Evolutionary conservation across 768 basidiomycete genomes (phyloP).

Genomic region (Russula olivacea): DNA sequence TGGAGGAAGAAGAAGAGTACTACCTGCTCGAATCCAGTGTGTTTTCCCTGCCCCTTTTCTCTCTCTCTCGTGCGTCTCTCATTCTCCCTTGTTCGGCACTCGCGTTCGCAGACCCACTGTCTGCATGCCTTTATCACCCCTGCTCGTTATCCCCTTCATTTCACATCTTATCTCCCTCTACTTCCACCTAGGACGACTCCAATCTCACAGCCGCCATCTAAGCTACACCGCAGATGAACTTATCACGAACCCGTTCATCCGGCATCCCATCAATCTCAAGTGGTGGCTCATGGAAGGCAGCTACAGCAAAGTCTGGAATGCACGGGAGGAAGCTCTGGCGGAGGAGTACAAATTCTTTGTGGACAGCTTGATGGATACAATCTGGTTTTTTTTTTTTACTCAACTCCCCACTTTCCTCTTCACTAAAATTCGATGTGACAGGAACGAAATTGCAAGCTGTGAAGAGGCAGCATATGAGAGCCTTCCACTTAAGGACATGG

Average conservation of each 20-base stretch:
- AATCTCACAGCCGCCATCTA: too few species aligned
- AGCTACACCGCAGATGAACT: constrained; percentile 65
- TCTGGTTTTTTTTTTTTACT: constrained; percentile 50
- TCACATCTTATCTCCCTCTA: too few species aligned
- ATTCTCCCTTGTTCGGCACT: too few species aligned
- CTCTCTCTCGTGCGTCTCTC: too few species aligned
- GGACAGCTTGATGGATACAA: constrained; percentile 89
- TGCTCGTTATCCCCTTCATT: too few species aligned
- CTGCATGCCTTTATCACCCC: too few species aligned
- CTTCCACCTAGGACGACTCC: too few species aligned
- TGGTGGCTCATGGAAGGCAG: constrained; percentile 98
- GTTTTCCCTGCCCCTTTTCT: too few species aligned
- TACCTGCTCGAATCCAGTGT: too few species aligned
- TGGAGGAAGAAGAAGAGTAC: too few species aligned
- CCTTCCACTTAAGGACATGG: constrained; percentile 83
- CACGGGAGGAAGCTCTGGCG: constrained; percentile 84
- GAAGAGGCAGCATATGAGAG: constrained; percentile 92
- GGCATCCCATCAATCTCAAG: constrained; percentile 87
- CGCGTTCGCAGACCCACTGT: too few species aligned
- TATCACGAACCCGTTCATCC: constrained; percentile 63
- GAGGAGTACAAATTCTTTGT: constrained; percentile 95
- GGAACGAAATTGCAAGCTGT: constrained; percentile 96
- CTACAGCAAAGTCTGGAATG: constrained; percentile 97
- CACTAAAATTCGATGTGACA: constrained; percentile 30
- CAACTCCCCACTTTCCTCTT: not conserved